These are phyloP conservation scores for Tricholoma sp. DNA, from an alignment of 768 basidiomycete species.

Conservation along the genomic window DNA sequence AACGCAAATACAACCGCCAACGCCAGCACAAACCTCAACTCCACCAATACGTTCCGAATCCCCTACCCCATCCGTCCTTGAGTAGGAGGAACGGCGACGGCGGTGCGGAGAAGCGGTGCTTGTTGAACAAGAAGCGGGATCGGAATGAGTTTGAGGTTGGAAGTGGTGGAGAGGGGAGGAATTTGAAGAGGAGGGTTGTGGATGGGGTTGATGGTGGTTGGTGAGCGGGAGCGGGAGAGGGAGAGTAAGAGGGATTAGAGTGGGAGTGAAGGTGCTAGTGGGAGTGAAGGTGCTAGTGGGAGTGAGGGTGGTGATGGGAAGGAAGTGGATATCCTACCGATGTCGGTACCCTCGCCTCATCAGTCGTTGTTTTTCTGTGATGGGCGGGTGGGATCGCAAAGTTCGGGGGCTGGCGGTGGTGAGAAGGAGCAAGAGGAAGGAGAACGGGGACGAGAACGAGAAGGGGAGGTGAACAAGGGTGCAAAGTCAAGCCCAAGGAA, in stretches of 20 bases:
- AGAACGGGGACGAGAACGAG: too few species aligned
- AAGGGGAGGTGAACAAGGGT: background rate
- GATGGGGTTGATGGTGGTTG: background rate
- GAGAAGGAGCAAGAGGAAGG: too few species aligned
- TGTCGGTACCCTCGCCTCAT: background rate
- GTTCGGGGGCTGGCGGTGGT: too few species aligned
- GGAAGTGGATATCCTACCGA: background rate
- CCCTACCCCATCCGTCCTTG: background rate
- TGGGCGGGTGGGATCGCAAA: too few species aligned
- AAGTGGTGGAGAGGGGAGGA: background rate
- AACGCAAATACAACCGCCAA: too few species aligned
- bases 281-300: too few species aligned
- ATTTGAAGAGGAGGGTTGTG: background rate
- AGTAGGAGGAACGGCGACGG: background rate
- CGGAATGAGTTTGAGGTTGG: background rate
- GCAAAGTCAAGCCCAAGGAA: background rate
- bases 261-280: background rate
- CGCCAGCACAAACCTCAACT: background rate
- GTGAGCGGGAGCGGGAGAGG: background rate
- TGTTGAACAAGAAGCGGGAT: background rate
- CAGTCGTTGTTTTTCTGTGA: background rate
- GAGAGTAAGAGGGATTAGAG: too few species aligned
- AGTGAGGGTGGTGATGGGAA: too few species aligned
- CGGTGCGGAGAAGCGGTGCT: background rate
- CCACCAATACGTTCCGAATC: background rate